Evolutionary conservation across 2,329 filamentous ascomycete genomes (phyloP), one percentile per base, ranked within the genome.

Genomic region (Malbranchea zuffiana): DNA sequence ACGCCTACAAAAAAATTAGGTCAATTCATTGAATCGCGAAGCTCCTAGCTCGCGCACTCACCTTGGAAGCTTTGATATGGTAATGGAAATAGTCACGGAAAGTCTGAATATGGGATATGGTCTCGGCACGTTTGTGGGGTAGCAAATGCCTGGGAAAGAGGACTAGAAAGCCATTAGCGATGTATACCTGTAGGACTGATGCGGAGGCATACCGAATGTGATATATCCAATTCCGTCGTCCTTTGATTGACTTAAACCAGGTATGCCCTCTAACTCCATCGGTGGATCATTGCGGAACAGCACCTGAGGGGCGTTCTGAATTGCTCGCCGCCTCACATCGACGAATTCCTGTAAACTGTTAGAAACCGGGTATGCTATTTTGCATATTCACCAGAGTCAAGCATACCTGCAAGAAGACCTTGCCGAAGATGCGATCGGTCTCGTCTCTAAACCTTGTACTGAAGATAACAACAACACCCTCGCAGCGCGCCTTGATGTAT

Each of bases 21-120:
- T 38, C 40, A 32, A 35, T 26, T 24, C 18, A 32, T 35, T 24
- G 6, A 8, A 15, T 6, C 21, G 8, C 8, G 1, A 10, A 10
- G 18, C 12, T 10, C 15, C 26, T 25, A 27, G 6, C 19, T 34
- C 37, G 13, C 20, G 11, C n/a, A 26, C 46, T 35, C 60, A 78
- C 75, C 71, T 98, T 98, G 45, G 87, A 95, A 19, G 90, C 92
- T 67, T 98, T 98, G 66, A 98, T 98, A 64, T 98, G 90, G 62
- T 99, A 99, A 63, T 99, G 90, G 72, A 99, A 98, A 65, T 98
- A 98, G 59, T 98, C 90, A 49, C 90, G 83, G 82, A 98, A 98
- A 10, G 90, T 99, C 66, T 99, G 92, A 53, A 99, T 96, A 61
- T 98, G 92, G 34, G 87, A 95, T 50, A 99, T 98, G 58, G 92